These are phyloP conservation scores for Lachnellula subtilissima DNA, from an alignment of 2,329 filamentous ascomycete species.

Conservation along the genomic window DNA sequence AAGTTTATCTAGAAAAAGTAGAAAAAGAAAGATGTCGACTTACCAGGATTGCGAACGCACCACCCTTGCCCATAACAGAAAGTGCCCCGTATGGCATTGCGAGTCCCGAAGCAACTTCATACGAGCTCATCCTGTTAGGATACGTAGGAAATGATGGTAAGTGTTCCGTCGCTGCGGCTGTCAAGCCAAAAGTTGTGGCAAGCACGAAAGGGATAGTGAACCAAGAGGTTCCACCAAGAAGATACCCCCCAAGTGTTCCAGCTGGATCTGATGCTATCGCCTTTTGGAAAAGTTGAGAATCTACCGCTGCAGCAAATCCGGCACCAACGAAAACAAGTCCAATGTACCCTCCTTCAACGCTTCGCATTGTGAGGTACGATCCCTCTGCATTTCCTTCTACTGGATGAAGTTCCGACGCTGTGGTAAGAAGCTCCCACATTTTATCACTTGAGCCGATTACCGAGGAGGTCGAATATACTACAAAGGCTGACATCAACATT, in stretches of 20 bases:
- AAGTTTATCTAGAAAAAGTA: no score
- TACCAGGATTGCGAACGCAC: constrained; percentile 55
- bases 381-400: constrained; percentile 72
- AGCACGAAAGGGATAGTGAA: constrained; percentile 86
- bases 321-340: constrained; percentile 73
- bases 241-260: constrained; percentile 75
- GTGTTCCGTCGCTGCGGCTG: constrained; percentile 70
- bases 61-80: constrained; percentile 64
- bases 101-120: constrained; percentile 65
- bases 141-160: constrained; percentile 56
- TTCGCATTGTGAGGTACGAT: constrained; percentile 79
- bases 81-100: constrained; percentile 67
- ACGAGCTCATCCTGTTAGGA: constrained; percentile 62
- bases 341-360: constrained; percentile 73
- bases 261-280: constrained; percentile 79
- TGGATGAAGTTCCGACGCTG: constrained; percentile 62
- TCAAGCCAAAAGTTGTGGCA: constrained; percentile 78
- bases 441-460: constrained; percentile 66
- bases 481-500: constrained; percentile 63
- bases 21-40: no score
- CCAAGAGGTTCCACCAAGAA: constrained; percentile 74
- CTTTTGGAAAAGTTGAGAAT: constrained; percentile 61
- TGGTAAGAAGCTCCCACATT: constrained; percentile 69
- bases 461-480: constrained; percentile 67
- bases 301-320: constrained; percentile 47